phyloP scores from a whole-genome alignment of 2,329 filamentous ascomycete species.

The Tricladium varicosporioides region DNA sequence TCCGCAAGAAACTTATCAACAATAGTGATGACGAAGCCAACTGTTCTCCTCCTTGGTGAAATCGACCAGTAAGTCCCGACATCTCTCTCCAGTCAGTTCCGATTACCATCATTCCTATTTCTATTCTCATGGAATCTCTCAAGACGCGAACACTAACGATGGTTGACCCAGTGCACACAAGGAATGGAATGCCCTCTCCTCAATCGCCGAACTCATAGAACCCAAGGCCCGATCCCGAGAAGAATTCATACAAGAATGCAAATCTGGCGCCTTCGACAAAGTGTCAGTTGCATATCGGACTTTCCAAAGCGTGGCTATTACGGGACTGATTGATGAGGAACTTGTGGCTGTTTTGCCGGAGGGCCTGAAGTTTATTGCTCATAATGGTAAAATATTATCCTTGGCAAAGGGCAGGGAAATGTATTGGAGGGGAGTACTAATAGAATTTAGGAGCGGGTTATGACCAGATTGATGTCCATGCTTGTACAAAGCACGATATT shows the following conservation, averaged over 20 bases:
- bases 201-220: slow-evolving; percentile 62
- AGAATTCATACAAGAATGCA: slow-evolving; percentile 69
- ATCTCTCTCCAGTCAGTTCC: slow-evolving; percentile 2
- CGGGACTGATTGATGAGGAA: slow-evolving; percentile 69
- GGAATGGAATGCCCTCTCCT: slow-evolving; percentile 59
- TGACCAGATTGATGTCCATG: slow-evolving; percentile 73
- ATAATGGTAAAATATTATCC: slow-evolving; percentile 47
- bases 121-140: neutral
- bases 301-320: slow-evolving; percentile 61
- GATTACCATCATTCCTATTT: neutral
- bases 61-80: slow-evolving; percentile 58
- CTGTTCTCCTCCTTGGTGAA: slow-evolving; percentile 60
- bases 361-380: slow-evolving; percentile 56
- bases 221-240: slow-evolving; percentile 59
- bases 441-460: slow-evolving; percentile 68
- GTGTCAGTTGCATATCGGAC: slow-evolving; percentile 68
- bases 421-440: neutral
- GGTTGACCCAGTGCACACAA: slow-evolving; percentile 54
- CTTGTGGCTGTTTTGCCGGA: slow-evolving; percentile 57
- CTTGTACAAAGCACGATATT: slow-evolving; percentile 65
- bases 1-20: neutral
- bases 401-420: neutral
- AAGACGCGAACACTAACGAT: slow-evolving; percentile 9
- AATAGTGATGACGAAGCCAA: slow-evolving; percentile 45
- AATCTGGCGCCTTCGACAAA: slow-evolving; percentile 63